Base-by-base conservation (phyloP, 805 yeast species). In the Blastobotrys attinorum region DNA sequence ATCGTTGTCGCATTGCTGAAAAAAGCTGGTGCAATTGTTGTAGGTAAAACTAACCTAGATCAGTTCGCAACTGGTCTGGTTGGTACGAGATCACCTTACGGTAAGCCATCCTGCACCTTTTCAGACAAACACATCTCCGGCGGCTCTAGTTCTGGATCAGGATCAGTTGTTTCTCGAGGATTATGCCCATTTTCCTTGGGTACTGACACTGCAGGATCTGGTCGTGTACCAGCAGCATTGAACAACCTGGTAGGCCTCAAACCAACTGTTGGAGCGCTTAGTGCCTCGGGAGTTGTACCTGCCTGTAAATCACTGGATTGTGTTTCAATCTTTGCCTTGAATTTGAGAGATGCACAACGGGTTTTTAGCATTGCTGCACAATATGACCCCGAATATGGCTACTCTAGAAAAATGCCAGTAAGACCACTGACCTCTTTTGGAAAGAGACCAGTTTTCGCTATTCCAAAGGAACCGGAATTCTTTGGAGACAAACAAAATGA, bases 21-120 rank as follows among this genome's bases (percentile, higher is more conserved):
- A 62, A 74, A 71, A n/a, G 83, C 86, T 31, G 98, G 98, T 59
- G 97, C 97, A 37, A 84, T 90, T 45, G 75, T 90, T 33, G 70
- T 90, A 39, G 97, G 97, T 47, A 90, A 90, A 63, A 92, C 97
- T 43, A 90, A 90, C 63, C 70, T 90, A 62, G 98, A 90, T 62
- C 98, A 90, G 64, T 90, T 90, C 66, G 97, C 97, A 10, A 92
- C 98, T 2, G 98, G 98, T 31, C 72, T 90, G 46, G 97, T 90
- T 1, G 98, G 98, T 36, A 81, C 87, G 25, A 75, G 98, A 58
- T 84, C 96, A 4, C 97, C 98, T 1, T 90, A 90, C 60, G 98
- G 98, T 10, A 75, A 79, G 53, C 83, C 96, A 3, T 79, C 87
- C 31, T 81, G 82, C 62, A 80, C 90, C 1, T 87, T 90, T 63